Base-by-base conservation (phyloP, 1,284 basidiomycete genomes). In the Marasmius sp. region DNA sequence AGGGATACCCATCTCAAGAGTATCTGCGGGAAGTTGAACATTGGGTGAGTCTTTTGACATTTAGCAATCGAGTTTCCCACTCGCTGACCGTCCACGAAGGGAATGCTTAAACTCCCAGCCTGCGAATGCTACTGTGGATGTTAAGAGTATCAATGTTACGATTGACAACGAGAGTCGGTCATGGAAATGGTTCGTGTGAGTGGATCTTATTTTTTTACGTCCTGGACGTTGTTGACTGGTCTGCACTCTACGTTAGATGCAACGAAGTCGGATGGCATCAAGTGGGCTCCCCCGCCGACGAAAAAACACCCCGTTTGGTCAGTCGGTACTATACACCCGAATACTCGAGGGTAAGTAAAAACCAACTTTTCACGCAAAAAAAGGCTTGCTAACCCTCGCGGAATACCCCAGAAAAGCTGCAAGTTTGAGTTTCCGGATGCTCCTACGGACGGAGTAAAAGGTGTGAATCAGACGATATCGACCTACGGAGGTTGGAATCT, bases 241-340 rank as follows among this genome's bases (percentile, higher is more conserved):
- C n/a, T n/a, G n/a, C n/a, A n/a, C n/a, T n/a, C n/a, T n/a, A n/a
- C n/a, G n/a, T n/a, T 57, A 89, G 86, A 1, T 91, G 88, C 70
- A 90, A 87, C 67, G 80, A 89, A 75, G 79, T 91, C 4, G 89
- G 89, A 38, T 89, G 75, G 69, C 79, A 84, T 61, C 85, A 86
- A 72, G 85, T 77, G 38, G 81, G 84, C 12, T 83, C 88, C 6
- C 88, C 88, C 0, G n/a, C 48, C 0, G 75, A 70, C n/a, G 27
- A 11, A 50, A 12, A 12, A 5, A 18, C 43, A 14, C 20, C 48
- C 5, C 48, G 48, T 22, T 20, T 50, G 14, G 48, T 50, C 20
- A 50, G 48, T 33, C 18, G 9, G 27, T 18, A 50, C 12, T 7
- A 3, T 14, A n/a, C n/a, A 2, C 1, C n/a, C 3, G 12, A 11